Evolutionary conservation across 805 yeast genomes (phyloP), one percentile per base, ranked within the genome.

Genomic region (Candida fluviatilis): DNA sequence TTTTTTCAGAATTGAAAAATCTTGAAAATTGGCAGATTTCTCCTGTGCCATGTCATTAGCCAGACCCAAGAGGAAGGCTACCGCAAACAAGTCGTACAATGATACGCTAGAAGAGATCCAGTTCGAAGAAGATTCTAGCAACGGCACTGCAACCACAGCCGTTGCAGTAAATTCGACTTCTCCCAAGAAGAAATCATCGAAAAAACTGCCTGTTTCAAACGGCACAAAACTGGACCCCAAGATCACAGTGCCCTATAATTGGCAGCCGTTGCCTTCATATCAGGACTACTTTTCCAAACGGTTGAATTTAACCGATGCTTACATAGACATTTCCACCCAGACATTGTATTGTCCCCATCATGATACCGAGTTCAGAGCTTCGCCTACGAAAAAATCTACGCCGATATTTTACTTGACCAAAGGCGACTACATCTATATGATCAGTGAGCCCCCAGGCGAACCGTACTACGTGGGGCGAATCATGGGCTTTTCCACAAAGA

Each of bases 371-470:
- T 7, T 24, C 8, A 15, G 29, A 34, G 26, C 16, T 18, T 12
- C 27, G 11, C 25, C 34, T 2, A 4, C 14, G 12, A 32, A 46
- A 14, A 42, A 45, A 34, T 18, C 39, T 1, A 46, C 55, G 40
- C 63, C 60, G 34, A 55, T 62, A 3, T 54, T 60, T 38, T 57
- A 52, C 33, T 42, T 76, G n/a, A 43, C 44, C 4, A 76, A 75
- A 43, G 78, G 77, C 37, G 95, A 89, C 40, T 78, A 71, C 42
- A 82, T 89, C 7, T 89, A 84, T 55, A 79, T 90, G 80, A 73
- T 90, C 10, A 79, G 93, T 45, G 96, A 88, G 57, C 96, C 96
- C 1, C 88, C 96, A 0, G 93, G 95, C 2, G 96, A 88, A 51
- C 97, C 98, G 0, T 93, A 84, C 65, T 86, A 88, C 51, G 75